Evolutionary conservation across 257 asterid genomes (phyloP).

Genomic region (Salvia miltiorrhiza): DNA sequence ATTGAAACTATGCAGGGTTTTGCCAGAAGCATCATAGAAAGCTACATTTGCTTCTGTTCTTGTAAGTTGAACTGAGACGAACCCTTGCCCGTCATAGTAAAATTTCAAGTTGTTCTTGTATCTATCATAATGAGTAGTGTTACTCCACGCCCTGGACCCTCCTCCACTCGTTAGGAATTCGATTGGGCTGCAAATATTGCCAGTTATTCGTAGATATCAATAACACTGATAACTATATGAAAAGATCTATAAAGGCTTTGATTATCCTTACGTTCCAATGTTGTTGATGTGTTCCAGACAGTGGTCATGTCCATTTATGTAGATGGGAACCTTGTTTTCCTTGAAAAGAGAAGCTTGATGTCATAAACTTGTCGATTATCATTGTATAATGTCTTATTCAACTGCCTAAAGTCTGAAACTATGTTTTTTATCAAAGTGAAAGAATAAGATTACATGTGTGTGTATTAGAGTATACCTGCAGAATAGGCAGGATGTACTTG

Average conservation of each 20-base stretch:
- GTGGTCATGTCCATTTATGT: slow-evolving; percentile 82
- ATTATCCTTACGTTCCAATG: slow-evolving; percentile 36
- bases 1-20: slow-evolving; percentile 30
- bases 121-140: slow-evolving; percentile 26
- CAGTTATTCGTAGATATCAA: neutral
- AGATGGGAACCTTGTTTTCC: slow-evolving; percentile 58
- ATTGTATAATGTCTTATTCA: neutral
- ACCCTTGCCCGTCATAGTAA: slow-evolving; percentile 72
- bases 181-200: slow-evolving; percentile 35
- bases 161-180: slow-evolving; percentile 78
- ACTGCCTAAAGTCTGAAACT: neutral
- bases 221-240: neutral
- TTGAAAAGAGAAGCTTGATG: too few relatives aligned
- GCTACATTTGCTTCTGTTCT: slow-evolving; percentile 20
- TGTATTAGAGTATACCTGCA: slow-evolving; percentile 30
- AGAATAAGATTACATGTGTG: neutral
- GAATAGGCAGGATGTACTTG: slow-evolving; percentile 54
- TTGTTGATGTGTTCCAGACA: slow-evolving; percentile 62
- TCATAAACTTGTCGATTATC: neutral
- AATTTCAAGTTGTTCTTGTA: slow-evolving; percentile 36
- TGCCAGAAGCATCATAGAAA: slow-evolving; percentile 57
- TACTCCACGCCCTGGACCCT: slow-evolving; percentile 81
- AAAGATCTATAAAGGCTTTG: neutral
- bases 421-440: neutral
- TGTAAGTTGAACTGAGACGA: slow-evolving; percentile 55